These are phyloP conservation scores for Climacium dendroides DNA, from an alignment of 225 moss, liverwort and hornwort genomes.

Conservation along the genomic window DNA sequence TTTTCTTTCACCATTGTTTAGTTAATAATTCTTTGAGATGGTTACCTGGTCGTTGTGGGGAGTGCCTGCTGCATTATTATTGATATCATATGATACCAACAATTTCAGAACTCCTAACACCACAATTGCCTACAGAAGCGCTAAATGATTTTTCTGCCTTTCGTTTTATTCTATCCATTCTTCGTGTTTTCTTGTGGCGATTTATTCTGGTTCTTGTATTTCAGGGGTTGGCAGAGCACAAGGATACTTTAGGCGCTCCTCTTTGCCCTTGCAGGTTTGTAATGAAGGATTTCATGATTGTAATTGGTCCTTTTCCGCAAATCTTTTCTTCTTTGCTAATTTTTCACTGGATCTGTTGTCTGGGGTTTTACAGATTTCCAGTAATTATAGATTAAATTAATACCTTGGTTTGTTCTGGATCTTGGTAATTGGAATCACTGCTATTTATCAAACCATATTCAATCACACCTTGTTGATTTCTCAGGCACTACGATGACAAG, in stretches of 20 bases:
- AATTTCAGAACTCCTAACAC: background rate
- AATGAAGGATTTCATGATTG: background rate
- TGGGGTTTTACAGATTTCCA: background rate
- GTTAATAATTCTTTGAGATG: background rate
- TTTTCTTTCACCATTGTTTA: background rate
- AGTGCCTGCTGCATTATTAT: background rate
- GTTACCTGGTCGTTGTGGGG: background rate
- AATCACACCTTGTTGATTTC: background rate
- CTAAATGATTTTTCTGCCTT: background rate
- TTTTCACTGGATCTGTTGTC: background rate
- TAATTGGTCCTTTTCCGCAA: background rate
- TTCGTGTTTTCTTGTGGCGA: background rate
- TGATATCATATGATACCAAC: background rate
- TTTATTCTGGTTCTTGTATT: background rate
- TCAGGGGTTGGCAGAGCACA: slow-evolving; percentile 96
- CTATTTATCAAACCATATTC: background rate
- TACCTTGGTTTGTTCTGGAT: background rate
- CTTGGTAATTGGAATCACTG: background rate
- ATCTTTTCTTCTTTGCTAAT: background rate
- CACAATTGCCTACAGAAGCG: background rate
- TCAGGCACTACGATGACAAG: slow-evolving; percentile 97
- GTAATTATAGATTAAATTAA: background rate
- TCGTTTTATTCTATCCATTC: background rate
- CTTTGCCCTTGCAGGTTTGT: slow-evolving; percentile 90
- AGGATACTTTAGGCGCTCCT: slow-evolving; percentile 83